phyloP scores from a whole-genome alignment of 371 early-diverging fungal genomes.

The Rhizopus arrhizus region DNA sequence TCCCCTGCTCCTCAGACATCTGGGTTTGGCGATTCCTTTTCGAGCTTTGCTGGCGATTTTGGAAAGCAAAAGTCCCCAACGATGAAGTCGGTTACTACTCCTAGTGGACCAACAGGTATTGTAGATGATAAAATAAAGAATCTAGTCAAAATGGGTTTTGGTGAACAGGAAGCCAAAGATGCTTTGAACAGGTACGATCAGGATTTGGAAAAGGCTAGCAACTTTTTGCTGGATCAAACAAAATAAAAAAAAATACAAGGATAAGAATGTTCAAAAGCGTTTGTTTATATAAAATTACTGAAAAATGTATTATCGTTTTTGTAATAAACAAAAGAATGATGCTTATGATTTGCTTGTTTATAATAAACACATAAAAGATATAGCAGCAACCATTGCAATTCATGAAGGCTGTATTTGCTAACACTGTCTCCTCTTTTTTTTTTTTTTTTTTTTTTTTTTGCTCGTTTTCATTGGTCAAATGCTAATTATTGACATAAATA shows the following conservation, averaged over 20 bases:
- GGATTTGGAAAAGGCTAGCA: slow-evolving; percentile 61
- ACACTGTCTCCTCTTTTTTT: slow-evolving; percentile 1
- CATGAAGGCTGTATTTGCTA: neutral
- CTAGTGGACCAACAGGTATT: neutral
- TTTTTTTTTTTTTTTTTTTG: slow-evolving; percentile 7
- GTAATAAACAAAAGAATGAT: no score
- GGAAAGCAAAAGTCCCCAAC: slow-evolving; percentile 5
- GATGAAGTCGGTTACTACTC: neutral
- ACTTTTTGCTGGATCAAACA: slow-evolving; percentile 54
- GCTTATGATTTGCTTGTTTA: no score
- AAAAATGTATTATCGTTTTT: no score
- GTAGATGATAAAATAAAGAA: slow-evolving; percentile 46
- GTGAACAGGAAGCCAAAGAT: slow-evolving; percentile 53
- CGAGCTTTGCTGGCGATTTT: slow-evolving; percentile 28
- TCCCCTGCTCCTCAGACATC: no score
- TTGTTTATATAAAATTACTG: no score
- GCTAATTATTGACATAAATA: no score
- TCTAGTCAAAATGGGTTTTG: slow-evolving; percentile 62
- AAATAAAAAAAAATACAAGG: neutral
- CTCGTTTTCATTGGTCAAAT: no score
- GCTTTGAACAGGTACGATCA: slow-evolving; percentile 65
- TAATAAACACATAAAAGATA: neutral
- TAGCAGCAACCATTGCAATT: neutral
- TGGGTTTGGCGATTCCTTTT: slow-evolving; percentile 43
- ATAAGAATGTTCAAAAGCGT: no score